A percentile compares a stretch with the other conserved stretches of the same genome.
These are phyloP conservation scores for Pelargonium cotyledonis DNA, from an alignment of 441 rosid genomes.

Conservation along the genomic window DNA sequence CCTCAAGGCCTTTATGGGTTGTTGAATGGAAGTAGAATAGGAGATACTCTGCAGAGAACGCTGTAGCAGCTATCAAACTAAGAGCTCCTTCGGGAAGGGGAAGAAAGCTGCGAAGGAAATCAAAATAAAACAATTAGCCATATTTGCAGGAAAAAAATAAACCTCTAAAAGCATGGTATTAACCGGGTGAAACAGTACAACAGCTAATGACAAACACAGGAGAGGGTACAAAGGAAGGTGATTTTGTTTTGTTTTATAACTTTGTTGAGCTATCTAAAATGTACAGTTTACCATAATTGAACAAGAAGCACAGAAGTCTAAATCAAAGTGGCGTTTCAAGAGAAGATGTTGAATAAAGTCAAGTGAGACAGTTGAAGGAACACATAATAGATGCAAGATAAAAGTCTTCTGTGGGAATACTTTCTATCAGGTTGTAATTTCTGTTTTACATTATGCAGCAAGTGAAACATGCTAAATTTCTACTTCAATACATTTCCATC, in stretches of 20 bases:
- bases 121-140: conserved; percentile 3
- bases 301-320: neutral
- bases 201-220: neutral
- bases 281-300: neutral
- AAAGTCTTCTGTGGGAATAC: neutral
- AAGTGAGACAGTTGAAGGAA: neutral
- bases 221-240: neutral
- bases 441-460: neutral
- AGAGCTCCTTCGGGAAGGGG: conserved; percentile 79
- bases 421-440: neutral
- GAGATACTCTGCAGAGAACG: conserved; percentile 75
- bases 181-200: neutral
- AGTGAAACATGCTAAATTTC: neutral
- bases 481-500: no score
- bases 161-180: neutral
- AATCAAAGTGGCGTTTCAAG: neutral
- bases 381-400: neutral
- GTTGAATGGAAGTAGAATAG: conserved; percentile 95
- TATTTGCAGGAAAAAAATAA: neutral
- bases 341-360: neutral
- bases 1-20: conserved; percentile 90
- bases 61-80: conserved; percentile 65
- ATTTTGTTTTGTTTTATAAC: neutral
- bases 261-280: neutral
- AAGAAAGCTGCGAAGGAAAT: conserved; percentile 40